phyloP scores from a whole-genome alignment of 768 basidiomycete genomes.

The Mycena galericulata region DNA sequence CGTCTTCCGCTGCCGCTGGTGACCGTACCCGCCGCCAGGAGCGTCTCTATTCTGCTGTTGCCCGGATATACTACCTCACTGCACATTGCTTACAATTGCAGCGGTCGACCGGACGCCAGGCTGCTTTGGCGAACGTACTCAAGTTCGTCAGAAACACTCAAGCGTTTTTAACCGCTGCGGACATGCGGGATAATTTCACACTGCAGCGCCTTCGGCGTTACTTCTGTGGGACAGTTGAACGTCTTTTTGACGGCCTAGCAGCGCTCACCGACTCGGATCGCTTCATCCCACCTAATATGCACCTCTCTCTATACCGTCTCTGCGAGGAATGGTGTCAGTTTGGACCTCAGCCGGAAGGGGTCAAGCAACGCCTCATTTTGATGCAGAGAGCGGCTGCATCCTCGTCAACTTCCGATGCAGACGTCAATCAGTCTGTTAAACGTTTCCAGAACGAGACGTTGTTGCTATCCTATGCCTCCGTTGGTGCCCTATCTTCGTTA shows the following conservation, averaged over 20 bases:
- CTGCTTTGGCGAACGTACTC: conserved; percentile 82
- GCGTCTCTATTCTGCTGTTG: conserved; percentile 86
- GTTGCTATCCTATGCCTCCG: conserved; percentile 81
- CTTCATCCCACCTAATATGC: conserved; percentile 80
- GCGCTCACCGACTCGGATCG: conserved; percentile 79
- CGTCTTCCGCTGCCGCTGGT: conserved; percentile 53
- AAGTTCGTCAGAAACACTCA: conserved; percentile 91
- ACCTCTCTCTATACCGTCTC: conserved; percentile 83
- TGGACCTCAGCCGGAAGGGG: conserved; percentile 79
- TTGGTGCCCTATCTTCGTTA: conserved; percentile 89
- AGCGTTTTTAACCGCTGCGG: conserved; percentile 75
- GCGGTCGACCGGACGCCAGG: conserved; percentile 74
- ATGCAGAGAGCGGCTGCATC: conserved; percentile 80
- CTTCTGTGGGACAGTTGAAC: conserved; percentile 91
- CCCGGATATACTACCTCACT: conserved; percentile 89
- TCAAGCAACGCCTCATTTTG: conserved; percentile 72
- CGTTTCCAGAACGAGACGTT: conserved; percentile 78
- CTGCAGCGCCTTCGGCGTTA: conserved; percentile 87
- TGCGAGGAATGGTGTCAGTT: conserved; percentile 96
- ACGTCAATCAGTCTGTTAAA: conserved; percentile 64
- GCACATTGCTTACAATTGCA: conserved; percentile 81
- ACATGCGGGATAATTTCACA: conserved; percentile 80
- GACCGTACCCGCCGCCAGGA: conserved; percentile 79
- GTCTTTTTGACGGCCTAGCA: conserved; percentile 82
- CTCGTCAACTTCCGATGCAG: conserved; percentile 65